These are phyloP conservation scores for Mycena sp. DNA, from an alignment of 1,284 basidiomycete genomes.

Conservation along the genomic window DNA sequence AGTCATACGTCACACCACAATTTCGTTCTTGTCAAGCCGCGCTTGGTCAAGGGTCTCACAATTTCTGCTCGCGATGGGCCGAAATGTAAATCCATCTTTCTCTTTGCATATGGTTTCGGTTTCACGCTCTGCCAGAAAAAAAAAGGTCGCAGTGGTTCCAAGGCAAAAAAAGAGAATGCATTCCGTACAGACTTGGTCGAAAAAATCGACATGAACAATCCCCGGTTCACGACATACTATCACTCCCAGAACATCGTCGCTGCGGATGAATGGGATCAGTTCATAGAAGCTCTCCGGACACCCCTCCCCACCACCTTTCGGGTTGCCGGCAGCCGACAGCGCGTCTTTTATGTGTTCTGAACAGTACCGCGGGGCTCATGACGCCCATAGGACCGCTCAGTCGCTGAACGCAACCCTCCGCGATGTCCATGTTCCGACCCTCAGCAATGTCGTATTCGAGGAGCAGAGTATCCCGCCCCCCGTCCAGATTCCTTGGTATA, in stretches of 20 bases:
- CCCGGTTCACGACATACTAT: conserved; percentile 82
- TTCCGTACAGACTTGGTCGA: conserved; percentile 56
- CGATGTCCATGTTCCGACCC: conserved; percentile 80
- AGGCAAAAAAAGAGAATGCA: conserved; percentile 22
- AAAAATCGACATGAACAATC: conserved; percentile 75
- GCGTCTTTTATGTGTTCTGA: conserved; percentile 42
- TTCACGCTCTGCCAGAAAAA: conserved; percentile 4
- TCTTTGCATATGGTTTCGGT: background rate
- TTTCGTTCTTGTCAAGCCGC: too few relatives aligned
- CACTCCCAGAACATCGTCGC: conserved; percentile 75
- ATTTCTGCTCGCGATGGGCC: background rate
- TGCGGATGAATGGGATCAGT: conserved; percentile 82
- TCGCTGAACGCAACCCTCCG: conserved; percentile 80
- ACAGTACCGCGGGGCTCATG: background rate
- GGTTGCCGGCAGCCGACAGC: conserved; percentile 90
- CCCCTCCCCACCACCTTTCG: conserved; percentile 96
- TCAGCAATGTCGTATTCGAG: conserved; percentile 84
- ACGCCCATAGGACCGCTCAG: conserved; percentile 66
- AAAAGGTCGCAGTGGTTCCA: conserved; percentile 25
- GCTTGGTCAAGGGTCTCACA: too few relatives aligned
- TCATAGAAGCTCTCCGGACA: conserved; percentile 74
- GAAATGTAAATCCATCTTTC: conserved; percentile 1
- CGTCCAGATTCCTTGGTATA: conserved; percentile 84
- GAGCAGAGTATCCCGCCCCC: conserved; percentile 84
- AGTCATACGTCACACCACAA: too few relatives aligned